A percentile compares a stretch with the other conserved stretches of the same genome.
These are phyloP conservation scores for Ceriops tagal DNA, from an alignment of 345 rosid species.

Conservation along the genomic window DNA sequence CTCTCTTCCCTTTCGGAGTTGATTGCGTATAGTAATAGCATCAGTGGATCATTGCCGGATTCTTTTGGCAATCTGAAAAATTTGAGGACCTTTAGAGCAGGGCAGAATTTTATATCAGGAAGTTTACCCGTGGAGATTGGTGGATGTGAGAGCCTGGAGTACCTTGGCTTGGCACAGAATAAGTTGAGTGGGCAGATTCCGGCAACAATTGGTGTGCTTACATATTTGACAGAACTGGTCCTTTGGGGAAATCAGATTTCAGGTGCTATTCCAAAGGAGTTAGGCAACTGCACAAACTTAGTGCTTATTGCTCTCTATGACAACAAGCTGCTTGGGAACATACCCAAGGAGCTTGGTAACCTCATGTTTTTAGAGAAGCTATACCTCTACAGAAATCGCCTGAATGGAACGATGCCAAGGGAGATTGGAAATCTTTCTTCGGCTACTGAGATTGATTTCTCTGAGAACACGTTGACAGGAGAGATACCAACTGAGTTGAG, in stretches of 20 bases:
- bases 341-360: slow-evolving; percentile 62
- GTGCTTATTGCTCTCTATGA: slow-evolving; percentile 65
- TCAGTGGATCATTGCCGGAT: slow-evolving; percentile 60
- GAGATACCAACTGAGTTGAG: slow-evolving; percentile 69
- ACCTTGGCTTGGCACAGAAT: slow-evolving; percentile 90
- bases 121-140: slow-evolving; percentile 71
- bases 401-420: slow-evolving; percentile 73
- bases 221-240: slow-evolving; percentile 50
- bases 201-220: slow-evolving; percentile 65
- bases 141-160: slow-evolving; percentile 52
- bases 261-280: slow-evolving; percentile 63
- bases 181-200: slow-evolving; percentile 59
- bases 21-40: slow-evolving; percentile 65
- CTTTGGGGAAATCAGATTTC: slow-evolving; percentile 77
- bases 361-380: slow-evolving; percentile 41
- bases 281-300: slow-evolving; percentile 65
- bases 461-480: slow-evolving; percentile 68
- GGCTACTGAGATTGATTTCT: slow-evolving; percentile 74
- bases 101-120: slow-evolving; percentile 84
- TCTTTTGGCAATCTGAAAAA: slow-evolving; percentile 62
- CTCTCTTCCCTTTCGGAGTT: slow-evolving; percentile 57
- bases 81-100: slow-evolving; percentile 61
- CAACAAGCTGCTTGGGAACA: slow-evolving; percentile 65
- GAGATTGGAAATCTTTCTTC: slow-evolving; percentile 73
- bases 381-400: slow-evolving; percentile 63